Evolutionary conservation across 768 basidiomycete species (phyloP), one percentile per base, ranked within the genome.

Genomic region (Thelephora aurantiotincta): DNA sequence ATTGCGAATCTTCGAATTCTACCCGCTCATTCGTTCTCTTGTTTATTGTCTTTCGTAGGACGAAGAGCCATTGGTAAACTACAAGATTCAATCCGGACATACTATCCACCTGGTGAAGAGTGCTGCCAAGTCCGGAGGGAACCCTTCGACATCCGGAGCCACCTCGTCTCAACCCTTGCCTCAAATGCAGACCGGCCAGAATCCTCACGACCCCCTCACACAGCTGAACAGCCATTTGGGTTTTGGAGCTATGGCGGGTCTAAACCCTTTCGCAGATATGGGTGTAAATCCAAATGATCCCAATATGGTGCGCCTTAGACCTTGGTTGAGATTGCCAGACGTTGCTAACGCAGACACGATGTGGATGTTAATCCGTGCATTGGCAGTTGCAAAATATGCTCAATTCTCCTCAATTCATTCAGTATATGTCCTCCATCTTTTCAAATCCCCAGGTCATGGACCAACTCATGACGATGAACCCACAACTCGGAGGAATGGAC

Each of bases 51-150:
- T 26, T 33, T 35, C 45, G 46, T 56, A 90, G 81, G 88, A 90
- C 54, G 90, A 94, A 44, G 91, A 97, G 56, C 57, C 62, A 11
- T 68, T 96, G 9, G 78, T 83, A 1, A 69, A 71, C 6, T 96
- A 96, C 75, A 94, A 96, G 71, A 91, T 96, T 50, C 85, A 88
- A 58, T 76, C 82, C 0, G 72, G 75, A 2, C 87, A 96, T 60
- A 92, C 90, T 0, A 78, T 93, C 36, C 91, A 91, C 61, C 90
- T 91, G 86, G 92, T 92, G 56, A 94, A 93, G 61, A 86, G 88
- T 19, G 79, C 75, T 9, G 71, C 80, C 1, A 74, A 81, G 6
- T 43, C 59, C 1, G 50, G 61, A 1, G 33, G 46, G 22, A 14
- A 53, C 6, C 56, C 64, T 2, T 47, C 65, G 13, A 50, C 68